These are phyloP conservation scores for Mycena metata DNA, from an alignment of 768 basidiomycete species.

Conservation along the genomic window DNA sequence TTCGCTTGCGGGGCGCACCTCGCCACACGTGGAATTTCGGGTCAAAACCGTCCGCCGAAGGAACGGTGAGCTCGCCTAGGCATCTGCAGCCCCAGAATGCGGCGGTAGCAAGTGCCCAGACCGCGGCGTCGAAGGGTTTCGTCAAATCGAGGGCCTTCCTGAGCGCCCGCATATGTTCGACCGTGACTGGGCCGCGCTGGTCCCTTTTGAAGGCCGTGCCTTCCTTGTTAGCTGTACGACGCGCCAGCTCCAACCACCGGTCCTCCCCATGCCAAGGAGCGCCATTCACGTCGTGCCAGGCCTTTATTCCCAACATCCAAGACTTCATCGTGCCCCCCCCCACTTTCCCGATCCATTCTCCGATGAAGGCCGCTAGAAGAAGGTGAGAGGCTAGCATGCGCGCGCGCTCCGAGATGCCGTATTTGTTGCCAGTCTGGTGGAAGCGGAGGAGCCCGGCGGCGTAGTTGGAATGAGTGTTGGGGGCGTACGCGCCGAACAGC, in stretches of 20 bases:
- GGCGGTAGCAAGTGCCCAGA: conserved; percentile 50
- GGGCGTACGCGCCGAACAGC: not conserved
- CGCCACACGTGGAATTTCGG: not conserved
- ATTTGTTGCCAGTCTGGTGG: conserved; percentile 53
- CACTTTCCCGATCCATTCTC: conserved; percentile 24
- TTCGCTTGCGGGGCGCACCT: not conserved
- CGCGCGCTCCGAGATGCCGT: conserved; percentile 42
- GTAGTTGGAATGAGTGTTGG: not conserved
- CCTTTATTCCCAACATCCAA: conserved; percentile 52
- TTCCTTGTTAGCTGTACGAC: not conserved
- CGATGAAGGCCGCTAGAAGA: conserved; percentile 49
- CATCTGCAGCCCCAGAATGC: conserved; percentile 54
- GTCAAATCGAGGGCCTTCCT: conserved; percentile 38
- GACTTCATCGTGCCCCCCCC: conserved; percentile 43
- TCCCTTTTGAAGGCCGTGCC: not conserved
- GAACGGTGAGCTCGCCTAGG: too few species aligned
- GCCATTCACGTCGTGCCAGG: conserved; percentile 53
- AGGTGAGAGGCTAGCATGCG: conserved; percentile 50
- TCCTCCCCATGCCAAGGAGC: conserved; percentile 53
- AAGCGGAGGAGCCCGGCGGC: conserved; percentile 40
- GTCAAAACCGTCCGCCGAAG: not conserved
- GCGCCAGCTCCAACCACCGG: conserved; percentile 38
- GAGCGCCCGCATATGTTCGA: conserved; percentile 49
- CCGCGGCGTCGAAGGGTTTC: conserved; percentile 47
- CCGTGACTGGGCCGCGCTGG: conserved; percentile 43